A percentile compares a stretch with the other conserved stretches of the same genome.
Conservation (phyloP, 768 basidiomycete genomes). For the Hortiboletus campestris region DNA sequence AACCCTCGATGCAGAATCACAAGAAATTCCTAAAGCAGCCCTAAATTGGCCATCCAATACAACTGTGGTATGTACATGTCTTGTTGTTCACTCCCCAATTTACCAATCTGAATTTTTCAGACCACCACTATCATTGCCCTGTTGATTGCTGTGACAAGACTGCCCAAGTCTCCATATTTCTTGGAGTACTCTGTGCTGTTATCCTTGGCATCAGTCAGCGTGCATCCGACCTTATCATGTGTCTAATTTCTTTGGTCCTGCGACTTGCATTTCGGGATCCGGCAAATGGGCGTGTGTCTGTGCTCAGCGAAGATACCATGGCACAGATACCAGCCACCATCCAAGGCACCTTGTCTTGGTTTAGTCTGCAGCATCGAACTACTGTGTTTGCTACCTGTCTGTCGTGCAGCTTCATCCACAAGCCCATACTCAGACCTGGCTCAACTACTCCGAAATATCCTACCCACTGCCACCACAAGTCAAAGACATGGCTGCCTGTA, state of each 20-base stretch:
- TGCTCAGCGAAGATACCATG: too few species aligned
- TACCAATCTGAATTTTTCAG: background rate
- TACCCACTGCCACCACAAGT: background rate
- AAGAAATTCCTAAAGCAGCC: background rate
- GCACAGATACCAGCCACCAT: too few species aligned
- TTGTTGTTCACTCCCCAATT: background rate
- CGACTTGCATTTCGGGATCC: too few species aligned
- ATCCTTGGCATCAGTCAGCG: background rate
- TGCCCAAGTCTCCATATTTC: background rate
- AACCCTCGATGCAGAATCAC: background rate
- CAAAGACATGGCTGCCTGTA: background rate
- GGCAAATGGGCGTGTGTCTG: too few species aligned
- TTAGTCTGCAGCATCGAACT: too few species aligned
- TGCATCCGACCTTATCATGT: too few species aligned
- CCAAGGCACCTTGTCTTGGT: too few species aligned
- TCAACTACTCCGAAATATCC: too few species aligned
- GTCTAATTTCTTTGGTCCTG: too few species aligned
- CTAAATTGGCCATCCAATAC: background rate
- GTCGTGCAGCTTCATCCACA: too few species aligned
- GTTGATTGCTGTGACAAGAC: background rate
- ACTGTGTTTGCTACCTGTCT: too few species aligned
- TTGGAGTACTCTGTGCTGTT: background rate
- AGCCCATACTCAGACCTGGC: too few species aligned
- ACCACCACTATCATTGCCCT: conserved; percentile 11
- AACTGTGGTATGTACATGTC: background rate